Evolutionary conservation across 2,329 filamentous ascomycete species (phyloP), one percentile per base, ranked within the genome.

Genomic region (Juglanconis sp.): DNA sequence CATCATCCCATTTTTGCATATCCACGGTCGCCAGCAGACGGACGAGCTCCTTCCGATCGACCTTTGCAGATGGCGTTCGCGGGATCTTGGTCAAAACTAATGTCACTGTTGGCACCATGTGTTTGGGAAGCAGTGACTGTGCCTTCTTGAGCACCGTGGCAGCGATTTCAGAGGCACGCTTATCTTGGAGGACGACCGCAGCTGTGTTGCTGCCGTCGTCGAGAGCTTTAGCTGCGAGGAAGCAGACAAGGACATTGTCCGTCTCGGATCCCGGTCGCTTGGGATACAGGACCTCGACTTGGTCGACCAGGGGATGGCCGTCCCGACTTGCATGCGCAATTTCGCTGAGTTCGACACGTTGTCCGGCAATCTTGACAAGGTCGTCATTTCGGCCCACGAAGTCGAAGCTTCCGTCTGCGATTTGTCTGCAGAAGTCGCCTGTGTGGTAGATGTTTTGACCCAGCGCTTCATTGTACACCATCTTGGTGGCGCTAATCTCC

Each of bases 91-190:
- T 66, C 24, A 70, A 49, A 1, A 74, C 66, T 4, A 72, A 68
- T 1, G 74, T 60, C 31, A 70, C 71, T 1, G 69, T 70, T 0
- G 73, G 73, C 5, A 74, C 69, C 73, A 75, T 75, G 58, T 75
- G 68, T 5, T 60, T 44, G 0, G 63, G 68, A 3, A 66, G 66
- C 13, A 59, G 40, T 9, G 61, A 40, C 10, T 61, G 55, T 11
- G 56, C 54, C 31, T 46, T 49, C 51, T 57, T 59, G 40, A 62
- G 66, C 36, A 60, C 52, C 13, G 54, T 51, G 6, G 24, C 53
- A 34, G 46, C 60, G 40, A 65, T 57, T 11, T 10, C 32, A 38
- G 36, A 7, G 11, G 36, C 36, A 38, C 11, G 11, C 36, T 38
- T 38, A 8, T n/a, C 34, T 5, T 11, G 32, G 35, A 53, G 32